phyloP scores from a whole-genome alignment of 2,329 filamentous ascomycete genomes.

The Fusarium solani-melongenae region DNA sequence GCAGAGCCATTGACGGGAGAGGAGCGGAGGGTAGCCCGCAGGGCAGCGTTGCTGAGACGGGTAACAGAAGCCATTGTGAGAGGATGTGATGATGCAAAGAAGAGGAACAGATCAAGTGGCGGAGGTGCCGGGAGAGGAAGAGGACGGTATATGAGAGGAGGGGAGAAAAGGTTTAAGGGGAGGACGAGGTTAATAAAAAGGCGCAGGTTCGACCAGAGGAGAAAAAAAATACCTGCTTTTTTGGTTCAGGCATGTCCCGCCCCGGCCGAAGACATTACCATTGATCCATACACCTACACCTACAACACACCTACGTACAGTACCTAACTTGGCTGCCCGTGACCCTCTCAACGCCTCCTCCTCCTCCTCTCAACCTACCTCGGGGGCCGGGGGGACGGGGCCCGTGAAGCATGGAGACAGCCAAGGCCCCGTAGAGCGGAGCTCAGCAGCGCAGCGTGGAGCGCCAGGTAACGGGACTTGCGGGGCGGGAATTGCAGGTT shows the following conservation, averaged over 20 bases:
- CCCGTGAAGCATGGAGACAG: constrained; percentile 28
- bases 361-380: constrained; percentile 33
- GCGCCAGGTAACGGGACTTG: constrained; percentile 20
- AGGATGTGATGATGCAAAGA: constrained; percentile 46
- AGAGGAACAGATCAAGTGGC: constrained; percentile 37
- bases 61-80: constrained; percentile 82
- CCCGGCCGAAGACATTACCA: constrained; percentile 3
- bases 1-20: constrained; percentile 76
- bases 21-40: constrained; percentile 79
- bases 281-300: not conserved
- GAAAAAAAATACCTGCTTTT: constrained; percentile 36
- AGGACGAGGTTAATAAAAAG: constrained; percentile 33
- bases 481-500: constrained; percentile 31
- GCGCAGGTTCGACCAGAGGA: constrained; percentile 24
- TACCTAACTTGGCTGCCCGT: not conserved
- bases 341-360: not conserved
- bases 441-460: constrained; percentile 3
- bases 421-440: constrained; percentile 2
- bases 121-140: constrained; percentile 50
- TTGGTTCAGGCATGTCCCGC: constrained; percentile 7
- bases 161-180: constrained; percentile 50
- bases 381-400: constrained; percentile 35
- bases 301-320: not conserved
- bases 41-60: constrained; percentile 82
- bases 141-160: constrained; percentile 45